Conservation (phyloP, 257 asterid species). For the Lithospermum erythrorhizon region DNA sequence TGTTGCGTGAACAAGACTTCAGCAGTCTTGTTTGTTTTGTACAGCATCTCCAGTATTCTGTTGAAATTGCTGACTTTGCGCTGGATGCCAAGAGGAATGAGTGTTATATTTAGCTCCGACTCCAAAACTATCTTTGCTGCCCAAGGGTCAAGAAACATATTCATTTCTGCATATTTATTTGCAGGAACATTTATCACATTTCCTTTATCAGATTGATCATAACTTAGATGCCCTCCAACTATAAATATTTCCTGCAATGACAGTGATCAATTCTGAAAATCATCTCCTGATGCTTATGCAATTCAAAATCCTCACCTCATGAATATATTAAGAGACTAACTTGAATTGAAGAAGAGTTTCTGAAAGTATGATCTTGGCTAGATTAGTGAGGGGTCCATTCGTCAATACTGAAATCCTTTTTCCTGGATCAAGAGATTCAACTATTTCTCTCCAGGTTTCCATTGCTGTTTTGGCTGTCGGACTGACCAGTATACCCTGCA, state of each 20-base stretch:
- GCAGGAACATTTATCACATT: slow-evolving; percentile 50
- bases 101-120: slow-evolving; percentile 42
- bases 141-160: slow-evolving; percentile 74
- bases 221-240: slow-evolving; percentile 63
- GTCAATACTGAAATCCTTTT: slow-evolving; percentile 58
- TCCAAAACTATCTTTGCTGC: slow-evolving; percentile 55
- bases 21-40: slow-evolving; percentile 38
- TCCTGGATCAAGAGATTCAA: slow-evolving; percentile 34
- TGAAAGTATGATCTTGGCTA: slow-evolving; percentile 49
- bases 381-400: slow-evolving; percentile 73
- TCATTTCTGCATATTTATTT: slow-evolving; percentile 55
- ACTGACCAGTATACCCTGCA: slow-evolving; percentile 54
- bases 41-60: slow-evolving; percentile 19
- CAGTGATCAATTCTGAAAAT: background rate
- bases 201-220: slow-evolving; percentile 29
- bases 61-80: slow-evolving; percentile 31
- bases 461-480: slow-evolving; percentile 78
- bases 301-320: too few species aligned
- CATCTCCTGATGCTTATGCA: too few species aligned
- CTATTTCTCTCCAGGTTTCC: slow-evolving; percentile 57
- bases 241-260: slow-evolving; percentile 46
- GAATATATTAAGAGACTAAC: too few species aligned
- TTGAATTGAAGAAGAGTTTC: slow-evolving; percentile 14
- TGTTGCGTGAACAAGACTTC: slow-evolving; percentile 38
- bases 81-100: slow-evolving; percentile 55